Conservation (phyloP, 495 filamentous ascomycete species). For the Aspergillus egyptiacus region DNA sequence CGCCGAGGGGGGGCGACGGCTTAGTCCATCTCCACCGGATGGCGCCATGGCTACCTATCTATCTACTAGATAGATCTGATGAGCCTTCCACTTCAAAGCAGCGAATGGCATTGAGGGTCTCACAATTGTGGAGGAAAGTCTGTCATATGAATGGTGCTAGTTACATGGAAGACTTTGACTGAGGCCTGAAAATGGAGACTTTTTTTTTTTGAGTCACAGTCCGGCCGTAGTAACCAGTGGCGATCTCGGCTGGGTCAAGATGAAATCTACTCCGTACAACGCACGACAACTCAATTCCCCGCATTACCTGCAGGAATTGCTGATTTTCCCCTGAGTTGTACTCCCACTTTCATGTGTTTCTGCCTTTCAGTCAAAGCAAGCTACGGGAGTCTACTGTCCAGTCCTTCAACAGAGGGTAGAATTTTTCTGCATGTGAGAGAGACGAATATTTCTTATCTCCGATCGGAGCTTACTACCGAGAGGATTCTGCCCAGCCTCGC, state of each 20-base stretch:
- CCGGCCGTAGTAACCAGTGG: too few species aligned
- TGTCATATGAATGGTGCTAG: not conserved
- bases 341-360: too few species aligned
- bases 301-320: too few species aligned
- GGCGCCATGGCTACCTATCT: constrained; percentile 16
- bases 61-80: too few species aligned
- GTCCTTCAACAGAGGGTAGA: too few species aligned
- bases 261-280: not conserved
- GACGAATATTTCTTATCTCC: not conserved
- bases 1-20: constrained; percentile 3
- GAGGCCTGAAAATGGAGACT: too few species aligned
- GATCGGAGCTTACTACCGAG: not conserved
- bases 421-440: too few species aligned
- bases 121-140: not conserved
- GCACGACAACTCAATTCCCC: too few species aligned
- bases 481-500: not conserved
- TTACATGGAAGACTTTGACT: not conserved
- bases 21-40: constrained; percentile 11
- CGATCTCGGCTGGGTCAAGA: not conserved
- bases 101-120: not conserved
- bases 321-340: too few species aligned
- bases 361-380: too few species aligned
- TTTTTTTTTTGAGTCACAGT: too few species aligned
- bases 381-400: too few species aligned
- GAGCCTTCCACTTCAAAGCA: not conserved